Evolutionary conservation across 768 basidiomycete genomes (phyloP), one percentile per base, ranked within the genome.

Genomic region (Trametopsis cervina): DNA sequence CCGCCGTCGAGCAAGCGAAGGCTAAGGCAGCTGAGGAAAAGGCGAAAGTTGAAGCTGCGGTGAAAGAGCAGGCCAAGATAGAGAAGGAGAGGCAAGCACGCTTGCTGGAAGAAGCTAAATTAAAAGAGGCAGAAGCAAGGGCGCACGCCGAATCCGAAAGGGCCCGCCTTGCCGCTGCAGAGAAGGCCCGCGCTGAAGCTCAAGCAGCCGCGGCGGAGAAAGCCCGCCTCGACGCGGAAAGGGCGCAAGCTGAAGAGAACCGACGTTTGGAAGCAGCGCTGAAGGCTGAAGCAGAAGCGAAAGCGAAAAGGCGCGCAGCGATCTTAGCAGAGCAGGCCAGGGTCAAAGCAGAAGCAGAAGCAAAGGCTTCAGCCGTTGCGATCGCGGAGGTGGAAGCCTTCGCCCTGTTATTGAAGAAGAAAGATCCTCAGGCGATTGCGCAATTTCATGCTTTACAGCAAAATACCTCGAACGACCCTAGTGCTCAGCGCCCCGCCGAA

Each of bases 161-260:
- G 18, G 18, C 18, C 9, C 29, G 29, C 9, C 15, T 33, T 7
- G 29, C 29, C 7, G 29, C 7, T 9, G 36, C 6, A 25, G 40
- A 40, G 38, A 40, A 7, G 46, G 21, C 17, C 11, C 46, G 43
- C 9, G 45, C 45, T 12, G 42, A 47, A 26, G 39, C 17, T 6
- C 7, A 40, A 40, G 39, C 39, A 40, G 39, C 15, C 7, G 39
- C 39, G 9, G 39, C 39, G 7, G 39, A 40, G 39, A 40, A 40
- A 9, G 29, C 29, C 29, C 29, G 29, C 7, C 29, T 33, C 15
- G 29, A 33, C n/a, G 33, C 33, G 33, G 33, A 35, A 22, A 7
- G 7, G 6, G 39, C 39, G 18, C 10, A 9, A 24, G 18, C 15
- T 39, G 37, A 13, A n/a, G 15, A 4, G 15, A 39, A 40, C 23